These are phyloP conservation scores for Metschnikowia anglica DNA, from an alignment of 805 yeast species.

Conservation along the genomic window DNA sequence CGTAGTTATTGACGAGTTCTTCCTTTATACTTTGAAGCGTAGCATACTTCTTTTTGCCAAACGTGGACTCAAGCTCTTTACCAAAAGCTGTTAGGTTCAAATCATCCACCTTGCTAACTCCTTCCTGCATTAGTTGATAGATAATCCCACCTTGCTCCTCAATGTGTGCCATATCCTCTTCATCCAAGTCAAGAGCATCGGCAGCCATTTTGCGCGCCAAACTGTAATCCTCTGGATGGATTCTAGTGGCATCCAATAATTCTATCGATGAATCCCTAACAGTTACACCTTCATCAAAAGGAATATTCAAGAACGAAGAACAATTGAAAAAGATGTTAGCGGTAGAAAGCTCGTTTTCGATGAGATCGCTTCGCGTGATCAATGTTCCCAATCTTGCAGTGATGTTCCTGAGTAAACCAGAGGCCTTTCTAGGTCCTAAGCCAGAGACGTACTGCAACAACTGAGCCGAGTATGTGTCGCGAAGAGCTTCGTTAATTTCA, in stretches of 20 bases:
- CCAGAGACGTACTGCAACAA: conserved; percentile 82
- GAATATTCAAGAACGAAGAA: conserved; percentile 84
- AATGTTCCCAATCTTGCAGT: conserved; percentile 60
- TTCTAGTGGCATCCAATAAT: conserved; percentile 87
- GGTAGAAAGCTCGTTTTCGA: conserved; percentile 74
- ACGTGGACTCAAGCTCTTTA: conserved; percentile 73
- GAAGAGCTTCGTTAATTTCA: conserved; percentile 85
- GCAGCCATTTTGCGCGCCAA: conserved; percentile 97
- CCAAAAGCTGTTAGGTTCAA: conserved; percentile 90
- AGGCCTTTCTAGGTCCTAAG: conserved; percentile 92
- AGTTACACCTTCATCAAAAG: conserved; percentile 57
- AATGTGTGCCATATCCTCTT: conserved; percentile 80
- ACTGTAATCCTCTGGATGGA: conserved; percentile 97
- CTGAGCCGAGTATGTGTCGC: conserved; percentile 69
- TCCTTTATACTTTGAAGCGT: conserved; percentile 81
- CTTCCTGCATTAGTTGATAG: conserved; percentile 67
- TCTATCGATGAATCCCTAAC: conserved; percentile 65
- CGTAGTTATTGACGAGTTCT: conserved; percentile 84
- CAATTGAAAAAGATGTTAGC: conserved; percentile 87
- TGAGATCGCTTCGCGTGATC: conserved; percentile 72
- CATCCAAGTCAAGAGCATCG: conserved; percentile 94
- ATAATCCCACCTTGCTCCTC: conserved; percentile 84
- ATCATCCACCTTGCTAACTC: conserved; percentile 75
- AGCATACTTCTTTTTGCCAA: conserved; percentile 70
- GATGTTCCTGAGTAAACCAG: conserved; percentile 79